Percentiles rank a stretch among this genome's conserved stretches.
These are phyloP conservation scores for Typha latifolia DNA, from an alignment of 176 grass and related monocot species.

Conservation along the genomic window DNA sequence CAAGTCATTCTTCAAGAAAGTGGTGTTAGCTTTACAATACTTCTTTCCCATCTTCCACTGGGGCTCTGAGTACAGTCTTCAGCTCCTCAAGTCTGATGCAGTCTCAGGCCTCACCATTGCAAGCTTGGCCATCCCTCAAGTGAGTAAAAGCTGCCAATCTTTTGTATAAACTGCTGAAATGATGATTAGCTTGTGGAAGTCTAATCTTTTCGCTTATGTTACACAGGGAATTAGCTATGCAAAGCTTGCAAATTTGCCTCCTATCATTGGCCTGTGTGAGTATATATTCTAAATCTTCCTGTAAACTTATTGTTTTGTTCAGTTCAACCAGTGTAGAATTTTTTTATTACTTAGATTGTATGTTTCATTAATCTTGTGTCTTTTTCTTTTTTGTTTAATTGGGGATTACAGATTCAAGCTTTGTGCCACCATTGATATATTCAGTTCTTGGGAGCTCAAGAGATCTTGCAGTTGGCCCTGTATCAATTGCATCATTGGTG, in stretches of 20 bases:
- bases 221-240: conserved; percentile 97
- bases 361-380: neutral
- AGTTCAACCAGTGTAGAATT: too few relatives aligned
- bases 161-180: neutral
- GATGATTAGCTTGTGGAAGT: too few relatives aligned
- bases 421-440: conserved; percentile 96
- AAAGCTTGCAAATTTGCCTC: conserved; percentile 90
- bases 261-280: conserved; percentile 93
- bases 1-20: conserved; percentile 44
- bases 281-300: neutral
- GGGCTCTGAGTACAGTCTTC: conserved; percentile 60
- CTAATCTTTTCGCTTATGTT: neutral
- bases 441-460: conserved; percentile 79
- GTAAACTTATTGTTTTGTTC: neutral
- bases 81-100: conserved; percentile 79
- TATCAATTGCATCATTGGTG: conserved; percentile 93
- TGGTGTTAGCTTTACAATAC: conserved; percentile 65
- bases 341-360: neutral
- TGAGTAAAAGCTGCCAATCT: neutral
- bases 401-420: conserved; percentile 62
- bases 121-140: conserved; percentile 96
- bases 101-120: conserved; percentile 97
- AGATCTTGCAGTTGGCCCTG: conserved; percentile 86
- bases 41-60: conserved; percentile 93
- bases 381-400: neutral